Base-by-base conservation (phyloP, 2,329 filamentous ascomycete genomes). In the Claviceps monticola region DNA sequence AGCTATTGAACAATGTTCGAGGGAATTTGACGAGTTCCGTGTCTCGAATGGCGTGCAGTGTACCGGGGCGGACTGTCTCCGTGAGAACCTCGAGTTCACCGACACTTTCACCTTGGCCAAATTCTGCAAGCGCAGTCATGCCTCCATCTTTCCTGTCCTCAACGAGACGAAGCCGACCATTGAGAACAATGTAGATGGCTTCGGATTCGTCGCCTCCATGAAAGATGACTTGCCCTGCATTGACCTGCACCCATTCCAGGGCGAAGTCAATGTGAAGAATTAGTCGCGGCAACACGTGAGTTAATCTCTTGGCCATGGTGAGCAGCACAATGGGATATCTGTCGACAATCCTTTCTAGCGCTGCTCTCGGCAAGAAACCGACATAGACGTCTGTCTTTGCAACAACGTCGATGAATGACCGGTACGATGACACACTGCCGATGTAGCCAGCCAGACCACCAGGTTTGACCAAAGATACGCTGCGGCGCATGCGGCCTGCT, bases 341-440 rank as follows among this genome's bases (percentile, higher is more conserved):
- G 58, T 98, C 93, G 1, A 95, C 88, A 46, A 98, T 93, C 57
- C 89, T 80, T 63, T 98, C 93, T 29, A 98, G 75, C 0, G 89
- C 86, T 0, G 82, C 78, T 34, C 89, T 79, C 0, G 93, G 93
- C 13, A 98, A 71, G 58, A 98, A 98, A 1, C 93, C 93, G 14
- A 98, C 93, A 61, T 96, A 97, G 2, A 97, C 93, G 67, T 98
- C 93, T 0, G 94, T 98, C 69, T 97, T 97, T 3, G 93, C 94
- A 39, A 91, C 86, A 1, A 98, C 90, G 62, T 97, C 91, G 19
- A 95, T 93, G 63, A 97, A 96, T 0, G 93, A 98, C 26, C 93
- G 77, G 64, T 96, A 95, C 0, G 90, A 95, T 2, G 93, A 95
- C 17, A 98, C 84, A 0, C 89, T 93, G 5, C 93, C 90, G 36